phyloP scores from a whole-genome alignment of 2,329 filamentous ascomycete species.

The Zarea fungicola region DNA sequence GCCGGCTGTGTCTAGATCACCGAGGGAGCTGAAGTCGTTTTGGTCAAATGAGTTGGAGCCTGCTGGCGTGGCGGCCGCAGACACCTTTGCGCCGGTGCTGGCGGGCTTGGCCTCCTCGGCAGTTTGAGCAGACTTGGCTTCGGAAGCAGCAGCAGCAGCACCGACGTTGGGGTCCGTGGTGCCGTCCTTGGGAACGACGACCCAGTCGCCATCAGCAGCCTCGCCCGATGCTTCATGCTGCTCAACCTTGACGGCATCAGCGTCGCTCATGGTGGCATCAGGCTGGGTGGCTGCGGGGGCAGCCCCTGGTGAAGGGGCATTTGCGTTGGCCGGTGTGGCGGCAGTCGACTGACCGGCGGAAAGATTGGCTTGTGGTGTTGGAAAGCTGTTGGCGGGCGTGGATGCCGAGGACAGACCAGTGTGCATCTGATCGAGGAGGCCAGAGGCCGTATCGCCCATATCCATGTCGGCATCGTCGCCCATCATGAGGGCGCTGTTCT shows the following conservation, averaged over 20 bases:
- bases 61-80: slow-evolving; percentile 41
- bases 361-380: slow-evolving; percentile 55
- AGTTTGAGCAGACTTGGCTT: too few relatives aligned
- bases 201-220: slow-evolving; percentile 62
- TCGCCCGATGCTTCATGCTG: slow-evolving; percentile 42
- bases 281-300: slow-evolving; percentile 20
- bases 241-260: slow-evolving; percentile 24
- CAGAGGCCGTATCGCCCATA: slow-evolving; percentile 60
- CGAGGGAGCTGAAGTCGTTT: slow-evolving; percentile 59
- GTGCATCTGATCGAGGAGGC: slow-evolving; percentile 64
- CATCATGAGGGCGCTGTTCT: slow-evolving; percentile 47
- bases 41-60: slow-evolving; percentile 43
- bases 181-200: slow-evolving; percentile 64
- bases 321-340: slow-evolving; percentile 49
- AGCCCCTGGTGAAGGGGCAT: slow-evolving; percentile 40
- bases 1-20: slow-evolving; percentile 64
- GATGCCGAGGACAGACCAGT: slow-evolving; percentile 54
- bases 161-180: slow-evolving; percentile 17
- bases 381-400: slow-evolving; percentile 56
- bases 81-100: slow-evolving; percentile 33
- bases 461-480: slow-evolving; percentile 58
- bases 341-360: slow-evolving; percentile 52
- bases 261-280: slow-evolving; percentile 41
- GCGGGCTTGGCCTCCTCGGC: slow-evolving; percentile 20
- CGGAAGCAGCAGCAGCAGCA: slow-evolving; percentile 18